Conservation (phyloP, 495 filamentous ascomycete species). For the Talaromyces nanjingensis region DNA sequence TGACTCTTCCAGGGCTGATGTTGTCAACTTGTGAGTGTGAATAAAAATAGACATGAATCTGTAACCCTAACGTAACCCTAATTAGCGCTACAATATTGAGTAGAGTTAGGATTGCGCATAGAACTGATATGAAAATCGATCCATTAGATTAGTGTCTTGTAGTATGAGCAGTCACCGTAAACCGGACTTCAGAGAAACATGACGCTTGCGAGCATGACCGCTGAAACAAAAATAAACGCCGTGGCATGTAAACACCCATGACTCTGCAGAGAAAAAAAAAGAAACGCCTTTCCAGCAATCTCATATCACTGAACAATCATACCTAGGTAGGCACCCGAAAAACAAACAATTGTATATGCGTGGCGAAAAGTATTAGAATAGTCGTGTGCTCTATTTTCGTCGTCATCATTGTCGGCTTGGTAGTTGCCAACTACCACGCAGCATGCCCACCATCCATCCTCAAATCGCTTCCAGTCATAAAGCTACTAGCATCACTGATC, state of each 20-base stretch:
- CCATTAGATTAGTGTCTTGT: no score
- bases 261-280: neutral
- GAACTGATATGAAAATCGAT: no score
- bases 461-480: conserved; percentile 78
- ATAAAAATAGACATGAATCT: no score
- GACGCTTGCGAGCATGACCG: neutral
- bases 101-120: no score
- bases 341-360: neutral
- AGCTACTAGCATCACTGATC: conserved; percentile 77
- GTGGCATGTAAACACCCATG: neutral
- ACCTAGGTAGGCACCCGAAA: no score
- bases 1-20: no score
- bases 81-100: no score
- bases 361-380: neutral
- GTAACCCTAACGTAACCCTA: no score
- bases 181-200: neutral
- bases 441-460: conserved; percentile 77
- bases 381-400: neutral
- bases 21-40: no score
- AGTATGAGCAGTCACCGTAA: no score
- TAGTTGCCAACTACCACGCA: conserved; percentile 53
- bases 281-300: neutral
- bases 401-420: neutral
- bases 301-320: neutral
- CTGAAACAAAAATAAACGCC: neutral